Conservation (phyloP, 495 filamentous ascomycete species). For the Cetradonia linearis region DNA sequence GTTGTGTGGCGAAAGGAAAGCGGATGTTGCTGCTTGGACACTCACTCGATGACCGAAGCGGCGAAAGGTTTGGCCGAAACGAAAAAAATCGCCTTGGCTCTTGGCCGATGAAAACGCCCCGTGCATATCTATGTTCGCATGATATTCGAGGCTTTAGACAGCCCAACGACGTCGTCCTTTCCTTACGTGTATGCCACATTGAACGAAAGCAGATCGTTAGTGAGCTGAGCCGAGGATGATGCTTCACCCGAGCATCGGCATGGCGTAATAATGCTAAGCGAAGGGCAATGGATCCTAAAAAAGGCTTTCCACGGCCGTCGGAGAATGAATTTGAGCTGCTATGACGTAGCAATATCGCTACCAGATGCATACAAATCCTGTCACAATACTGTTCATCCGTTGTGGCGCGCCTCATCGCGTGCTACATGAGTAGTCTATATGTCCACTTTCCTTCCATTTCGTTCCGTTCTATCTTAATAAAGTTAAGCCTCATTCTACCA, state of each 20-base stretch:
- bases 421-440: neutral
- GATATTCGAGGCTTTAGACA: neutral
- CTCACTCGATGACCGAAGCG: neutral
- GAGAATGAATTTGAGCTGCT: neutral
- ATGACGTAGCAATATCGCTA: neutral
- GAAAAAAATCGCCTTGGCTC: too few species aligned
- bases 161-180: neutral
- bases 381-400: neutral
- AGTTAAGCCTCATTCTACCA: neutral
- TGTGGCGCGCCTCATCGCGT: neutral
- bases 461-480: neutral
- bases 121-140: neutral
- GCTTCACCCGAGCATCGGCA: neutral
- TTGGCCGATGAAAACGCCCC: neutral
- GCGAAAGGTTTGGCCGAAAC: neutral
- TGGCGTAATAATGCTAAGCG: neutral
- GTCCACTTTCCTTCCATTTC: neutral
- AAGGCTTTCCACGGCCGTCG: neutral
- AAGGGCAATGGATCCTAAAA: neutral
- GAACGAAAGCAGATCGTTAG: neutral
- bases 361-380: neutral
- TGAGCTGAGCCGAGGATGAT: conserved; percentile 6
- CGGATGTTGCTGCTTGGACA: neutral
- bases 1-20: conserved; percentile 38
- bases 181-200: neutral